Base-by-base conservation (phyloP, 1,284 basidiomycete species). In the Heterobasidion occidentale region DNA sequence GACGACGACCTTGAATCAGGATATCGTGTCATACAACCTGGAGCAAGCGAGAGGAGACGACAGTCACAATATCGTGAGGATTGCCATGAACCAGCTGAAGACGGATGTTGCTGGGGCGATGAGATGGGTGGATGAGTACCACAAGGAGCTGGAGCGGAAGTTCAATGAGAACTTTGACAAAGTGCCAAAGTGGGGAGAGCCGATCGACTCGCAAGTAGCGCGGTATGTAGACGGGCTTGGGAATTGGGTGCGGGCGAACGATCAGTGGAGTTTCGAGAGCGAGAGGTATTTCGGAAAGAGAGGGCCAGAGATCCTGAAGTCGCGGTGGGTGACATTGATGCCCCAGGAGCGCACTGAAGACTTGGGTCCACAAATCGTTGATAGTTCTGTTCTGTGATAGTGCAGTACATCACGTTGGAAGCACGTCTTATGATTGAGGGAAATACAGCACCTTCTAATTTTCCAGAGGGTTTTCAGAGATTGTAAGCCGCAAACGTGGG, bases 241-340 rank as follows among this genome's bases (percentile, higher is more conserved):
- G 9, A 64, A 63, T 42, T 71, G 67, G 63, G 59, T 65, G 4
- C 61, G 65, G 4, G 64, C 56, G 1, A 62, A 63, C 48, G 62
- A 66, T 34, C 62, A 61, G 36, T 72, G 69, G 69, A 63, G 56
- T 27, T 71, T 71, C 55, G 67, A 69, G 58, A 59, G 60, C 35
- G 61, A 60, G 15, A 38, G 68, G 27, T 72, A 71, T 55, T 71
- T 71, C 38, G 68, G 68, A 1, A 58, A 50, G 0, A 58, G 58
- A 17, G 67, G 68, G 7, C 52, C 36, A 20, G 62, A 63, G 20
- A 51, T 67, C 6, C 62, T 68, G 55, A 57, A 53, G 51, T 12
- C 2, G 42, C 11, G 42, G 42, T 44, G 42, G 42, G 42, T 44
- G 42, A 44, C 11, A 11, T 44, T 44, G 42, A 44, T 44, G 42